phyloP scores from a whole-genome alignment of 2,329 filamentous ascomycete genomes.

The Rutstroemia sp. region DNA sequence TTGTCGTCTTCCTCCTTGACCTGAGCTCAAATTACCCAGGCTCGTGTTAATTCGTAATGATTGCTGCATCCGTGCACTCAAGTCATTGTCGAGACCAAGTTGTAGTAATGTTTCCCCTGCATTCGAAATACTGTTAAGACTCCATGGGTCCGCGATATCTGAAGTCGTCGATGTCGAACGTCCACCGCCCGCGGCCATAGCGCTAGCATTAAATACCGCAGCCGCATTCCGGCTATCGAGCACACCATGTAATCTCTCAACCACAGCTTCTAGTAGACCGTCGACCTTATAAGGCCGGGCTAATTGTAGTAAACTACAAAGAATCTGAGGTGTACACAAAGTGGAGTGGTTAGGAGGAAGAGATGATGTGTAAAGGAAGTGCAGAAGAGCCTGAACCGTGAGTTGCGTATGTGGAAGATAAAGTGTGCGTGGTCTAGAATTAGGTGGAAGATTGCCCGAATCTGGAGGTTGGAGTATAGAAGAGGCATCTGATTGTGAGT shows the following conservation, averaged over 20 bases:
- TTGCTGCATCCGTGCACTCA: slow-evolving; percentile 19
- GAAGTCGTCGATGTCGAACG: slow-evolving; percentile 58
- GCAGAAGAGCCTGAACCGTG: slow-evolving; percentile 81
- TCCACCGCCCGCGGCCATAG: slow-evolving; percentile 93
- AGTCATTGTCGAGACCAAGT: slow-evolving; percentile 16
- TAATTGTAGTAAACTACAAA: slow-evolving; percentile 90
- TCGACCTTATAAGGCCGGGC: slow-evolving; percentile 90
- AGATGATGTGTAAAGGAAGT: slow-evolving; percentile 89
- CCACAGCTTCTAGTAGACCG: slow-evolving; percentile 83
- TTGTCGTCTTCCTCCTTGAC: slow-evolving; percentile 26
- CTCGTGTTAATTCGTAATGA: slow-evolving; percentile 44
- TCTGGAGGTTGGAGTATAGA: slow-evolving; percentile 16
- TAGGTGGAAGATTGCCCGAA: slow-evolving; percentile 48
- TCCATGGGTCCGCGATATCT: slow-evolving; percentile 45
- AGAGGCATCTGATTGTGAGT: slow-evolving; percentile 14
- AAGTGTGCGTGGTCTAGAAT: slow-evolving; percentile 71
- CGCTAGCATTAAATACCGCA: slow-evolving; percentile 94
- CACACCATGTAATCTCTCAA: slow-evolving; percentile 81
- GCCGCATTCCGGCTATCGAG: slow-evolving; percentile 92
- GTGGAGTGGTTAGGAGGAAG: slow-evolving; percentile 69
- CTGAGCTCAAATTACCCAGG: slow-evolving; percentile 30
- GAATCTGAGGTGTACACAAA: slow-evolving; percentile 87
- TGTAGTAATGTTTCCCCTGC: slow-evolving; percentile 13
- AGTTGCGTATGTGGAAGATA: slow-evolving; percentile 90
- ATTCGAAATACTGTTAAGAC: slow-evolving; percentile 15